phyloP scores from a whole-genome alignment of 495 filamentous ascomycete species.

The Penicillium chermesinum region DNA sequence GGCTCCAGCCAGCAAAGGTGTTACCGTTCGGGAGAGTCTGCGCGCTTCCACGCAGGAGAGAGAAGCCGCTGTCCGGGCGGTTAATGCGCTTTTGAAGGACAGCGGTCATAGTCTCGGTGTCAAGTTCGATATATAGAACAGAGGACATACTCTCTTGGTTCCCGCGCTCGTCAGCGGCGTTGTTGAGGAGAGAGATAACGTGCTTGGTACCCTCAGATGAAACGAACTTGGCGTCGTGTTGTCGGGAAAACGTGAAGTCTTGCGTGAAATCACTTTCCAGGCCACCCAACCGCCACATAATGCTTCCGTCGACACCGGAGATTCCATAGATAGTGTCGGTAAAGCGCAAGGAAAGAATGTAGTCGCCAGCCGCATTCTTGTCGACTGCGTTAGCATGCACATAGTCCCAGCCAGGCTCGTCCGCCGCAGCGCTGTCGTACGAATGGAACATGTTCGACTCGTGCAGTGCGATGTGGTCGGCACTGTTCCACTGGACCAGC shows the following conservation, averaged over 20 bases:
- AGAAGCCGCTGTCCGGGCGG: conserved; percentile 45
- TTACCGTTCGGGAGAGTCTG: conserved; percentile 53
- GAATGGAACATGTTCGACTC: conserved; percentile 46
- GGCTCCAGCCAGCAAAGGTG: conserved; percentile 55
- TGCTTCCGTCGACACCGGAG: conserved; percentile 49
- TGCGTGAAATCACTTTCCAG: conserved; percentile 35
- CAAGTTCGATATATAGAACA: conserved; percentile 50
- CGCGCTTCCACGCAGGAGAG: conserved; percentile 55
- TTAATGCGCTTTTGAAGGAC: conserved; percentile 34
- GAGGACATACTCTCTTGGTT: conserved; percentile 41
- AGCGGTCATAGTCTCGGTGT: conserved; percentile 44
- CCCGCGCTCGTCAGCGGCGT: conserved; percentile 42
- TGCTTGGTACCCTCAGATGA: conserved; percentile 46
- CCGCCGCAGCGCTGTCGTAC: conserved; percentile 10
- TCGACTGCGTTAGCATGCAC: conserved; percentile 41
- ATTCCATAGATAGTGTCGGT: conserved; percentile 53
- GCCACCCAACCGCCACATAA: conserved; percentile 57
- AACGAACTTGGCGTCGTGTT: conserved; percentile 56
- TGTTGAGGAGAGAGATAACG: conserved; percentile 52
- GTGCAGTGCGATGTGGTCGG: conserved; percentile 36
- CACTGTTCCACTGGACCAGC: conserved; percentile 44
- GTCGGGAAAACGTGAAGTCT: conserved; percentile 53
- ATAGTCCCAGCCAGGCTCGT: conserved; percentile 36
- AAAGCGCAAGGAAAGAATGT: conserved; percentile 54
- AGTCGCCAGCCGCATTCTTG: conserved; percentile 47